These are phyloP conservation scores for Russula sp. DNA, from an alignment of 768 basidiomycete genomes.

Conservation along the genomic window DNA sequence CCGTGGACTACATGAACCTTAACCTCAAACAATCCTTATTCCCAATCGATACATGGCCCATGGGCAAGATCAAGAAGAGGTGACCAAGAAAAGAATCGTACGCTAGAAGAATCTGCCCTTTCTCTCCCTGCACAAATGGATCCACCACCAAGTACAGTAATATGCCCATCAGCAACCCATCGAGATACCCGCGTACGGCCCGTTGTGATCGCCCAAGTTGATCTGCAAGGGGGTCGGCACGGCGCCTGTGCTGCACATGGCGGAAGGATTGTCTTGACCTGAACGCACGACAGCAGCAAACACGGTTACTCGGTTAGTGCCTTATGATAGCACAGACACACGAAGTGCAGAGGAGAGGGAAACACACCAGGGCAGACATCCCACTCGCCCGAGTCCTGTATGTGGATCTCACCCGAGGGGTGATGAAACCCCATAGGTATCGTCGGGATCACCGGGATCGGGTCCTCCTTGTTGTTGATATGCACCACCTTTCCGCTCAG, in stretches of 20 bases:
- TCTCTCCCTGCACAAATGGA: neutral
- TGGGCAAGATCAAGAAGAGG: too few relatives aligned
- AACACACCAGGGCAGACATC: conserved; percentile 44
- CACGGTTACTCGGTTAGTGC: neutral
- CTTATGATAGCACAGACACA: neutral
- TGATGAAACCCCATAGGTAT: conserved; percentile 43
- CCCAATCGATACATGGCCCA: too few relatives aligned
- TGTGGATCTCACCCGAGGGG: conserved; percentile 36
- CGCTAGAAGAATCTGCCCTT: too few relatives aligned
- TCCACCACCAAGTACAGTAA: neutral
- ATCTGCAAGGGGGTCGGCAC: conserved; percentile 46
- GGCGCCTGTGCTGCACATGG: conserved; percentile 47
- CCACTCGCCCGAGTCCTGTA: conserved; percentile 46
- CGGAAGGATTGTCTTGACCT: conserved; percentile 58
- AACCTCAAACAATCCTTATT: too few relatives aligned
- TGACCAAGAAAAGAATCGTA: too few relatives aligned
- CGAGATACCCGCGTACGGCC: conserved; percentile 21
- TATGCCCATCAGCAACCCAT: conserved; percentile 20
- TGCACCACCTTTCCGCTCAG: neutral
- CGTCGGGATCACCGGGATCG: conserved; percentile 34
- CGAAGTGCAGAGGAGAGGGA: neutral
- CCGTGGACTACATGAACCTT: too few relatives aligned
- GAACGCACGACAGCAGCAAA: neutral
- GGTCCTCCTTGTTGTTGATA: conserved; percentile 27
- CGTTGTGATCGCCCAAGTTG: conserved; percentile 18